A percentile compares a stretch with the other conserved stretches of the same genome.
These are phyloP conservation scores for Dillenia suffruticosa DNA, from an alignment of 164 flowering plant species.

Conservation along the genomic window DNA sequence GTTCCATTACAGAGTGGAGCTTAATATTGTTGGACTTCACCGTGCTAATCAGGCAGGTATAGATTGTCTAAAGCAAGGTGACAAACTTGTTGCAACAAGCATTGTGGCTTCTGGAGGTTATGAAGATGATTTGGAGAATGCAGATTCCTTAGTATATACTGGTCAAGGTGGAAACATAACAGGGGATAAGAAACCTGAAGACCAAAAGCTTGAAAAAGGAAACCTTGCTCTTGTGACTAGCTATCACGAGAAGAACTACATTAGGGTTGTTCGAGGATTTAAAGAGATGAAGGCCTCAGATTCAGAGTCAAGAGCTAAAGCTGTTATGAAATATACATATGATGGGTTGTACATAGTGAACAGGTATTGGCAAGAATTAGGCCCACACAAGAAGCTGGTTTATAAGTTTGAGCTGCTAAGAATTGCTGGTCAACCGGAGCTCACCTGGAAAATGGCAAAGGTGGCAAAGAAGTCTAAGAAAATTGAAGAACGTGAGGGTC, in stretches of 20 bases:
- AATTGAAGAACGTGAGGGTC: conserved; percentile 39
- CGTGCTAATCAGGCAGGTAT: conserved; percentile 66
- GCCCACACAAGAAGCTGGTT: conserved; percentile 50
- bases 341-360: conserved; percentile 76
- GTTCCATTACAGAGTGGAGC: conserved; percentile 85
- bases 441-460: conserved; percentile 53
- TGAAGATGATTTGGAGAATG: conserved; percentile 46
- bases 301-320: conserved; percentile 28
- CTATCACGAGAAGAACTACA: conserved; percentile 38
- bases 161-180: conserved; percentile 68
- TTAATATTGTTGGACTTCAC: conserved; percentile 75
- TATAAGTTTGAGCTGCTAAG: conserved; percentile 63
- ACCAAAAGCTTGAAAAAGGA: conserved; percentile 78
- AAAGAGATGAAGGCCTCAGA: conserved; percentile 34
- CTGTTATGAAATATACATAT: conserved; percentile 45
- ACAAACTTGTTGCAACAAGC: conserved; percentile 50
- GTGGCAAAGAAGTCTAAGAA: conserved; percentile 47
- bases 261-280: conserved; percentile 78
- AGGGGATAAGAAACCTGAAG: conserved; percentile 41
- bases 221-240: conserved; percentile 74
- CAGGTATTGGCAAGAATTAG: conserved; percentile 47
- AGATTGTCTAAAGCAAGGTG: conserved; percentile 47
- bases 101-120: conserved; percentile 81
- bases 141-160: conserved; percentile 53
- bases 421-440: conserved; percentile 75